phyloP scores from a whole-genome alignment of 2,329 filamentous ascomycete species.

The Hirsutella rhossiliensis region DNA sequence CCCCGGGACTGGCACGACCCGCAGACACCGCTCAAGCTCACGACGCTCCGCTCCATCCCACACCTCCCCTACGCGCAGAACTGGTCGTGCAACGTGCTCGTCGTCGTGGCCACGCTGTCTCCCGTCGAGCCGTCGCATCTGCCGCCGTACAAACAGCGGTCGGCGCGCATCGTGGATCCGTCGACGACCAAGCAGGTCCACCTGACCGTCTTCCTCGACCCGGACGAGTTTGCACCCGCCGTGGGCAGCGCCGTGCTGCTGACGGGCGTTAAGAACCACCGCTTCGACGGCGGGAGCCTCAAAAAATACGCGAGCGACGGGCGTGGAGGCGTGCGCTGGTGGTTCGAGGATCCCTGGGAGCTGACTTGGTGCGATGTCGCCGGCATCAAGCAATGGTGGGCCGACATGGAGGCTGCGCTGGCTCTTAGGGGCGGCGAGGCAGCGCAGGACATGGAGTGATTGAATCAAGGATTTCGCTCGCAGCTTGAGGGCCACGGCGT shows the following conservation, averaged over 20 bases:
- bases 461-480: background rate
- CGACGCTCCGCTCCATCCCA: conserved; percentile 34
- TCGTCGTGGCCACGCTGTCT: conserved; percentile 34
- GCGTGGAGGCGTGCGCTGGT: conserved; percentile 28
- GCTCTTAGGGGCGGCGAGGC: too few species aligned
- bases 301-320: conserved; percentile 32
- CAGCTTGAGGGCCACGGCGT: too few species aligned
- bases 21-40: conserved; percentile 36
- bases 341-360: conserved; percentile 34
- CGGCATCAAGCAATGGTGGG: conserved; percentile 34
- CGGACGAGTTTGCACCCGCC: conserved; percentile 31
- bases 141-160: conserved; percentile 38
- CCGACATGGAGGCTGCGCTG: conserved; percentile 9
- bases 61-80: conserved; percentile 44
- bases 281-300: conserved; percentile 34
- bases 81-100: conserved; percentile 44
- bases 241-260: conserved; percentile 39
- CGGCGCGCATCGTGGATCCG: conserved; percentile 36
- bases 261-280: conserved; percentile 44
- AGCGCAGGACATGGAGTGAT: background rate
- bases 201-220: conserved; percentile 41
- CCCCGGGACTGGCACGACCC: conserved; percentile 29
- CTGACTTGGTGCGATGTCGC: conserved; percentile 37
- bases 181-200: conserved; percentile 40
- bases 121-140: conserved; percentile 35